Base-by-base conservation (phyloP, 1,284 basidiomycete species). In the Microbotryomycetes sp. region DNA sequence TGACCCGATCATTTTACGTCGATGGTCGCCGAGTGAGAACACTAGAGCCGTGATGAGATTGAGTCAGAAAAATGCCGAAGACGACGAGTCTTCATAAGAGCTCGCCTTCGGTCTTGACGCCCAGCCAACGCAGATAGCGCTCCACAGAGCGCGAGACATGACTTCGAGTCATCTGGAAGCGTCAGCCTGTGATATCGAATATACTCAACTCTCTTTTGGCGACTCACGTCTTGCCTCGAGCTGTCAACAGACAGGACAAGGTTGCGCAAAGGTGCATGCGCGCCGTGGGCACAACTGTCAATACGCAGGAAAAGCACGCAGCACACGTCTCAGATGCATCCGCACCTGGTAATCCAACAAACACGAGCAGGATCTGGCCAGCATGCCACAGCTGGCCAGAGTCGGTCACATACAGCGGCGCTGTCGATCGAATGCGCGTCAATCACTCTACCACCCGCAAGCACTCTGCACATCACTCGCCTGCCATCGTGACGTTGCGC, bases 41-140 rank as follows among this genome's bases (percentile, higher is more conserved):
- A 97, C 94, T 72, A 65, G 4, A 30, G 3, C 16, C 13, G 35
- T 51, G 27, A 11, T 28, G 30, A 48, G 13, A 15, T 21, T 13
- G 5, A 26, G n/a, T 46, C n/a, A n/a, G 45, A 15, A 23, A n/a
- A n/a, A n/a, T 48, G 46, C 11, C 26, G 46, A 46, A n/a, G n/a
- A n/a, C n/a, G n/a, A n/a, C n/a, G n/a, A n/a, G n/a, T n/a, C 4
- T 35, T n/a, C 21, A 11, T 18, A 3, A 13, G 21, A 28, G n/a
- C n/a, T 18, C 3, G 23, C 71, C 71, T 61, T 87, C 83, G 0
- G 91, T 94, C 76, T 94, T 96, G 65, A 99, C 89, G 47, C 96
- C 94, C 73, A 93, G 88, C 96, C 96, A 99, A 72, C 91, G 83
- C 1, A 98, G 82, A 76, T 98, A 99, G 26, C 96, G 85, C 75